These are phyloP conservation scores for Microsporum ferrugineum DNA, from an alignment of 2,329 filamentous ascomycete species.

Conservation along the genomic window DNA sequence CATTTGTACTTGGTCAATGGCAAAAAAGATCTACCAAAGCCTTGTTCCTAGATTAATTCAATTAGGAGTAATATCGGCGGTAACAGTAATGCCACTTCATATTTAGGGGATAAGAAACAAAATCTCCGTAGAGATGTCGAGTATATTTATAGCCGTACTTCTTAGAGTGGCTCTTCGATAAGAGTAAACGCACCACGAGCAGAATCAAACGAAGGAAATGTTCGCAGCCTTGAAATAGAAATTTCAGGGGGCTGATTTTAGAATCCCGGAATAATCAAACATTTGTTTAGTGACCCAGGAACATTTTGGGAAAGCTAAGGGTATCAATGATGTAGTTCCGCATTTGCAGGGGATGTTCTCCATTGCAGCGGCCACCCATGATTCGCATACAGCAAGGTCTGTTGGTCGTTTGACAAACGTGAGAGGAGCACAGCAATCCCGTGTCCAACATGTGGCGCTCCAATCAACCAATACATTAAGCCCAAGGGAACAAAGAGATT, in stretches of 20 bases:
- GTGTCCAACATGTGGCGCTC: constrained; percentile 1
- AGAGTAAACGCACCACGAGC: no score
- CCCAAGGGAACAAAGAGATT: background rate
- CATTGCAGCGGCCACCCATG: background rate
- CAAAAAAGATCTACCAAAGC: background rate
- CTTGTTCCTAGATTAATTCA: background rate
- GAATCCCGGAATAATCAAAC: no score
- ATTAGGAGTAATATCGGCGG: background rate
- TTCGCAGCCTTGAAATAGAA: background rate
- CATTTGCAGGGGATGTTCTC: background rate
- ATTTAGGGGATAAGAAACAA: background rate
- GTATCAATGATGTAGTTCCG: background rate
- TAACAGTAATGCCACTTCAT: background rate
- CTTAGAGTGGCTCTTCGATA: no score
- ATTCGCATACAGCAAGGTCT: background rate
- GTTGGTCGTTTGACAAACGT: background rate
- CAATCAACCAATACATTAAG: background rate
- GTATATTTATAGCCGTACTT: no score
- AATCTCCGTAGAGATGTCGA: background rate
- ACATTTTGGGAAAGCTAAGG: background rate
- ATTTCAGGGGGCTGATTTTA: background rate
- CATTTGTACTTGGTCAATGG: background rate
- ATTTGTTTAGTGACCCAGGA: no score
- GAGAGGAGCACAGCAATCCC: background rate
- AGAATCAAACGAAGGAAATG: no score